Evolutionary conservation across 352 stramenopile species (phyloP).

Genomic region (Phytophthora tentaculata): DNA sequence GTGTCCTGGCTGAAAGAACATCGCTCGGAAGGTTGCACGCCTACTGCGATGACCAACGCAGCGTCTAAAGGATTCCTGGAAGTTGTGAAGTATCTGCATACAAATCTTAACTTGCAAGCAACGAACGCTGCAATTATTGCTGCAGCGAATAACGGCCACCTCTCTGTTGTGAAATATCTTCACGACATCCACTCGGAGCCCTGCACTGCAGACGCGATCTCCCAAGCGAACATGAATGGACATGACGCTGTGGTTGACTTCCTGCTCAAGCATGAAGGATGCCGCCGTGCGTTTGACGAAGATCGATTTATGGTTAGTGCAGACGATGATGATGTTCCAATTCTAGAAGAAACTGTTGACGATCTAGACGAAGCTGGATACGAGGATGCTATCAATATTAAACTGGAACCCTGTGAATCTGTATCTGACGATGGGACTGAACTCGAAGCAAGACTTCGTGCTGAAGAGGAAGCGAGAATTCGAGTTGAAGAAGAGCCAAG

Average conservation of each 20-base stretch:
- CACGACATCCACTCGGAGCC: conserved; percentile 12
- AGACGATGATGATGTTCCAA: not conserved
- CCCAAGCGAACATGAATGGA: conserved; percentile 1
- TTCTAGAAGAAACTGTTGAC: not conserved
- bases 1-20: conserved; percentile 1
- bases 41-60: conserved; percentile 12
- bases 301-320: conserved; percentile 3
- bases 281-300: conserved; percentile 12
- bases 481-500: conserved; percentile 15
- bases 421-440: not conserved
- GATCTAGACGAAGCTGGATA: not conserved
- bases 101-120: conserved; percentile 1
- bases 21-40: conserved; percentile 22
- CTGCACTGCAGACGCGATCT: conserved; percentile 9
- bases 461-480: conserved; percentile 22
- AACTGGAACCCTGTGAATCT: not conserved
- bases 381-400: not conserved
- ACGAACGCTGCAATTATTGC: conserved; percentile 16
- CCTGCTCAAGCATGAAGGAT: conserved; percentile 17
- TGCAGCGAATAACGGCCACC: conserved; percentile 18
- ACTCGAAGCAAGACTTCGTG: conserved; percentile 16
- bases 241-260: conserved; percentile 3
- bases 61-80: conserved; percentile 21
- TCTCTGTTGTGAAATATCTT: conserved; percentile 15
- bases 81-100: conserved; percentile 17